Base-by-base conservation (phyloP, 371 early-diverging fungal genomes). In the Zopfochytrium polystomum region DNA sequence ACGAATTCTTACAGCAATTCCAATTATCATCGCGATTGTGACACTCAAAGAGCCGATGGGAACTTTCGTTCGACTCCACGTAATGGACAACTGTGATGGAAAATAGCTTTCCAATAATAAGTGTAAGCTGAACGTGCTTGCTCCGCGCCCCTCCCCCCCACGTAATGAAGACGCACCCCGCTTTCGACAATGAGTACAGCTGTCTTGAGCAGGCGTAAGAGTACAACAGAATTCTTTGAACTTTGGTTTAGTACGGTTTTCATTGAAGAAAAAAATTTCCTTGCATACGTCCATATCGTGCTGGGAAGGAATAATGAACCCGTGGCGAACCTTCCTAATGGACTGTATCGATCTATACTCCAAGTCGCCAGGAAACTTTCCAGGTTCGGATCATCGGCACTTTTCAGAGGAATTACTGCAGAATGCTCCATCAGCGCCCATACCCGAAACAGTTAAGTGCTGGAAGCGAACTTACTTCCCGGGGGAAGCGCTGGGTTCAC, bases 191-290 rank as follows among this genome's bases (percentile, higher is more conserved):
- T 7, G n/a, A 34, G 26, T 54, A 54, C 33, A 54, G 1, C 27
- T 54, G 55, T 6, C 55, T 34, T 1, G 55, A 54, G 1, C 55
- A 54, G n/a, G 55, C 55, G 27, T 22, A 54, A 15, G 55, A 54
- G 23, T 38, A 54, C 18, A 34, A 54, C 18, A 42, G 18, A 43
- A 54, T 54, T 18, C 55, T 54, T 6, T 23, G 7, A 23, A 30
- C 6, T 52, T 6, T 13, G 32, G 25, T 26, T 29, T 52, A 23
- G 23, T 13, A 11, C 25, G 13, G 13, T 26, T 29, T 26, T 29
- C 7, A 11, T 29, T 26, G 7, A 52, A 29, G 11, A n/a, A n/a
- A n/a, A n/a, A n/a, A n/a, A n/a, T n/a, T n/a, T n/a, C n/a, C n/a
- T n/a, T 29, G 11, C 32, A 13, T 25, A 15, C 56, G 43, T 22